phyloP scores from a whole-genome alignment of 495 filamentous ascomycete genomes.

The Penicillium lagena region DNA sequence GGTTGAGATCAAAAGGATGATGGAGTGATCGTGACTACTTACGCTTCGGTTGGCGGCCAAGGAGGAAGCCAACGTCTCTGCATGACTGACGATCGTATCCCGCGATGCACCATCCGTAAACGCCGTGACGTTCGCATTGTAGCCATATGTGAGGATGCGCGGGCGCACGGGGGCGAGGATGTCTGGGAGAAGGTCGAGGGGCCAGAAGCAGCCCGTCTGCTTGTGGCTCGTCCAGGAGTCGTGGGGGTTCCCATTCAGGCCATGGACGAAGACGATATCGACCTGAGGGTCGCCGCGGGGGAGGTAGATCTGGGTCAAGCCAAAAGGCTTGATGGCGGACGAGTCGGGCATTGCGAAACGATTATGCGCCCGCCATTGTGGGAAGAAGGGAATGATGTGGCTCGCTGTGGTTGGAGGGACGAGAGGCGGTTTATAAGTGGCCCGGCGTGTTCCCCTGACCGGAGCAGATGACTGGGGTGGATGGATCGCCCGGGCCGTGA shows the following conservation, averaged over 20 bases:
- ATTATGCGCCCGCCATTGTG: background rate
- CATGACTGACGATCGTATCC: slow-evolving; percentile 78
- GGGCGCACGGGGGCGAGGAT: slow-evolving; percentile 55
- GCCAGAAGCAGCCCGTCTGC: slow-evolving; percentile 64
- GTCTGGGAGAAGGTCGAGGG: slow-evolving; percentile 62
- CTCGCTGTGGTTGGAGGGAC: background rate
- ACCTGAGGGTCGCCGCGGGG: slow-evolving; percentile 38
- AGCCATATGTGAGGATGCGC: slow-evolving; percentile 76
- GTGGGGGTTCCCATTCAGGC: slow-evolving; percentile 71
- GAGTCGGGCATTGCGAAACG: slow-evolving; percentile 10
- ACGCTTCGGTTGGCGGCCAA: slow-evolving; percentile 54
- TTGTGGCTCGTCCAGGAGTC: slow-evolving; percentile 63
- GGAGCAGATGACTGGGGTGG: slow-evolving; percentile 11
- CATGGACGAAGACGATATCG: slow-evolving; percentile 72
- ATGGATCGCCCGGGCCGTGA: no score
- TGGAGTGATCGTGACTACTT: slow-evolving; percentile 10
- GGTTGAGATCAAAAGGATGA: no score
- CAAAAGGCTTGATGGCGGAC: slow-evolving; percentile 54
- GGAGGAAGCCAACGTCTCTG: slow-evolving; percentile 66
- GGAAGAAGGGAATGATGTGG: background rate
- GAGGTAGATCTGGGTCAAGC: slow-evolving; percentile 61
- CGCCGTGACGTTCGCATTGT: slow-evolving; percentile 70
- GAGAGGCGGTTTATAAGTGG: slow-evolving; percentile 5
- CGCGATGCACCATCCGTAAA: slow-evolving; percentile 56
- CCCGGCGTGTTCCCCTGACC: slow-evolving; percentile 10